Evolutionary conservation across 2,329 filamentous ascomycete species (phyloP), one percentile per base, ranked within the genome.

Genomic region (Cryphonectria japonica): DNA sequence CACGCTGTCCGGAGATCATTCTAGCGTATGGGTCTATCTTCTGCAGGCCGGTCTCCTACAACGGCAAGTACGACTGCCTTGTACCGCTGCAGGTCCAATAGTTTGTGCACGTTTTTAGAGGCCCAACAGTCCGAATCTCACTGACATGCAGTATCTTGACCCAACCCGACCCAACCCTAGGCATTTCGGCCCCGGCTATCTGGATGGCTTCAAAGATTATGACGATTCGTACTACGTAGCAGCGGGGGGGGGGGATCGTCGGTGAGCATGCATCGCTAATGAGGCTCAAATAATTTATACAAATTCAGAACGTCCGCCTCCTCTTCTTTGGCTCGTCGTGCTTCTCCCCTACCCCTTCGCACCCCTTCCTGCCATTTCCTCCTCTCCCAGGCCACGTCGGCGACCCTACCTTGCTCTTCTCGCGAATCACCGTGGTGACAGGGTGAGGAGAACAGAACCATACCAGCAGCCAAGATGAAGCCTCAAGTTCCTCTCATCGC

Each of bases 401-500:
- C 54, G 13, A 59, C 54, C 5, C 29, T 59, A 7, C 19, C 34
- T 34, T n/a, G 2, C 32, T 16, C 13, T 39, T 39, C 9, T 32
- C 54, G 29, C 54, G 5, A 32, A 13, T n/a, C 4, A 37, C 39
- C 19, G 46, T 16, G n/a, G 19, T 57, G 26, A 64, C 34, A 50
- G 69, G 34, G 9, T 22, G 22, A 46, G 39, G 39, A 50, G 39
- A 34, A 62, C 37, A n/a, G 43, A 32, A 37, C 26, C 2, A 19
- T 26, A 50, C 43, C 54, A 57, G 7, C 66, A 19, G 19, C 19
- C 46, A 41, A 19, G 13, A 72, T 72, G 71, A 70, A 70, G 69
- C 46, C 66, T 46, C 69, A 69, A 52, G 32, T 29, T 65, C 71
- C 73, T 60, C 46, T 69, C 46, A 50, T 74, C 46, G 69, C 73